These are phyloP conservation scores for Eimeria brunetti DNA, from an alignment of 169 alveolate species.

Conservation along the genomic window DNA sequence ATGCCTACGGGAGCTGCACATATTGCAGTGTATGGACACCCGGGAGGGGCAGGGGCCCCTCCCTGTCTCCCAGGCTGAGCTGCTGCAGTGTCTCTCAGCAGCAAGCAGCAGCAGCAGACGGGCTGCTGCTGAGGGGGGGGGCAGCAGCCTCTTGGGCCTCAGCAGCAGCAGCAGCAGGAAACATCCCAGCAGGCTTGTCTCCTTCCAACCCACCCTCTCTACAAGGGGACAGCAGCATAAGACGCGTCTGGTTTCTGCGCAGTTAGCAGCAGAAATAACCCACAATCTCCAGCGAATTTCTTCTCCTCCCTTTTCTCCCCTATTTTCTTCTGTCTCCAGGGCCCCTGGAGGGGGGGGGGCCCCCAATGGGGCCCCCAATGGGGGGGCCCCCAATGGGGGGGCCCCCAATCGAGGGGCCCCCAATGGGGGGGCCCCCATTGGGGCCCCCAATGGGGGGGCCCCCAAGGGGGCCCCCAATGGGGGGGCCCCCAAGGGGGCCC, in stretches of 20 bases:
- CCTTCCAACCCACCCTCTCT: not conserved
- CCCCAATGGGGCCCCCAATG: not conserved
- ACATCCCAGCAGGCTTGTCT: not conserved
- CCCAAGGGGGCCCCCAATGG: too few species aligned
- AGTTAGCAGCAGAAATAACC: constrained; percentile 26
- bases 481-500: too few species aligned
- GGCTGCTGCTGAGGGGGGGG: not conserved
- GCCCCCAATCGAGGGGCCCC: too few species aligned
- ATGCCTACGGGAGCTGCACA: constrained; percentile 71
- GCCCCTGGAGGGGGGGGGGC: not conserved
- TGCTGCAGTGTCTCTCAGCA: constrained; percentile 21
- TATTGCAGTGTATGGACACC: constrained; percentile 28
- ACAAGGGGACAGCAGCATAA: constrained; percentile 13
- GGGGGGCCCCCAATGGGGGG: not conserved
- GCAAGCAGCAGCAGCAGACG: not conserved
- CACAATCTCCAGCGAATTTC: constrained; percentile 9
- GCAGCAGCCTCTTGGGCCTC: not conserved
- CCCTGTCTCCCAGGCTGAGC: constrained; percentile 27
- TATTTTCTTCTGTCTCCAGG: not conserved
- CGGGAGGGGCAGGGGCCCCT: constrained; percentile 23
- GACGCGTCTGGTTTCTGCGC: constrained; percentile 13
- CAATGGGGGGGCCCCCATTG: too few species aligned
- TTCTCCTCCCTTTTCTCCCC: not conserved
- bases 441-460: too few species aligned
- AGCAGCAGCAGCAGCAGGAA: not conserved